Conservation (phyloP, 495 filamentous ascomycete genomes). For the Aspergillus bertholletiae region DNA sequence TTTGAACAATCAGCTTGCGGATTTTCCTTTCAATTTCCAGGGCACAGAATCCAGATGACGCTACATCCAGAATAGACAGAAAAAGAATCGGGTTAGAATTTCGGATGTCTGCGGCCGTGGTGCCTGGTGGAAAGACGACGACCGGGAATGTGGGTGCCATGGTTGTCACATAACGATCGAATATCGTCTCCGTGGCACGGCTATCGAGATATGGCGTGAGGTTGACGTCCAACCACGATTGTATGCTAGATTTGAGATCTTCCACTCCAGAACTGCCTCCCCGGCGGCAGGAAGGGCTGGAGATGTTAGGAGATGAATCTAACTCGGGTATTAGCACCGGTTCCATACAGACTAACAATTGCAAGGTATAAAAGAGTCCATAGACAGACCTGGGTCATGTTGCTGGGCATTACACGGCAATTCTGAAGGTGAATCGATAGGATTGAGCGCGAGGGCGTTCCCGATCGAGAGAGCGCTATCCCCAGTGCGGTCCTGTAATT, state of each 20-base stretch:
- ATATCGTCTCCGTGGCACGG: conserved; percentile 17
- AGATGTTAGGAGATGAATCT: too few species aligned
- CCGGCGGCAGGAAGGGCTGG: too few species aligned
- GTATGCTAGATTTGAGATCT: neutral
- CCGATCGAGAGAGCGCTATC: neutral
- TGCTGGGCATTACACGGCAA: too few species aligned
- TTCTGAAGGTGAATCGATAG: too few species aligned
- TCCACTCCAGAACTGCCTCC: too few species aligned
- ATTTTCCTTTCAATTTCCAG: conserved; percentile 52
- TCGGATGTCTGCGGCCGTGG: conserved; percentile 59
- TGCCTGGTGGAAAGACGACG: conserved; percentile 60
- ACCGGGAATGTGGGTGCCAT: conserved; percentile 66
- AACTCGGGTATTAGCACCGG: too few species aligned
- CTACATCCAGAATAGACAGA: conserved; percentile 62
- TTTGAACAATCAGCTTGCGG: conserved; percentile 60
- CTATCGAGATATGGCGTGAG: neutral
- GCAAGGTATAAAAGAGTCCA: too few species aligned
- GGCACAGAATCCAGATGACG: conserved; percentile 42
- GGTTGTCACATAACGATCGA: conserved; percentile 57
- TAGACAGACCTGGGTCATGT: too few species aligned
- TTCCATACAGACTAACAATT: too few species aligned
- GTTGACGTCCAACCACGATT: neutral
- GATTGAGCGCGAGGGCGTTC: too few species aligned
- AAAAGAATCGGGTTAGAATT: conserved; percentile 67
- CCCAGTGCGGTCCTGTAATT: neutral